Evolutionary conservation across 2,329 filamentous ascomycete species (phyloP), one percentile per base, ranked within the genome.

Genomic region (Chaetomium globosum): DNA sequence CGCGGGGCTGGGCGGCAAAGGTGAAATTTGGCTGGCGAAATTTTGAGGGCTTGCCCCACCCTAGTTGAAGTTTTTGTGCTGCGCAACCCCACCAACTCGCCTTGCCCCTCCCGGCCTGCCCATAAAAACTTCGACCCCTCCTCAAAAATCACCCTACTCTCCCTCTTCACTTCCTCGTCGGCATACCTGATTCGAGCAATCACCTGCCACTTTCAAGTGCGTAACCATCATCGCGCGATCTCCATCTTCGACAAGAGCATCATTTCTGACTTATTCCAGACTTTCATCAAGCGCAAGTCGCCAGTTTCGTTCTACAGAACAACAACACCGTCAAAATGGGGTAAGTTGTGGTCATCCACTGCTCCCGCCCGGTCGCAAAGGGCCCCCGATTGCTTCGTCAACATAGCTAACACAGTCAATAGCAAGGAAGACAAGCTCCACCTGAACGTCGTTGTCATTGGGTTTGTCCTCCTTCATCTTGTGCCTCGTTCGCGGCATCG

Each of bases 391-490:
- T 7, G 9, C 12, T n/a, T 30, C 21, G 52, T 46, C 16, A 60
- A 26, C 54, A 55, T 52, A 26, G 51, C 72, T 74, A 66, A 74
- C 74, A 56, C 55, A 59, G 31, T 68, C 59, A 72, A 75, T 79
- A 94, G 93, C 91, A 98, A 92, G 87, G 89, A 97, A 78, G 91
- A 94, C 73, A 96, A 96, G 90, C 84, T 82, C 83, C 94, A 98
- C 83, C 92, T 98, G 84, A 93, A 93, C 91, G 90, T 76, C 70
- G 73, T 76, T 73, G 76, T 78, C 69, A 76, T 77, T 71, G 73
- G 67, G 58, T 64, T 64, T 26, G 61, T 64, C 61, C 59, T 5
- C 63, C 65, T 68, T 67, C 46, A 8, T 31, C n/a, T 3, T 4
- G 52, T 30, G 28, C 16, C 12, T 54, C 7, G 28, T 31, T 31